Percentiles rank a stretch among this genome's conserved stretches.
phyloP scores from a whole-genome alignment of 306 rosid species.

The Prinsepia uniflora region DNA sequence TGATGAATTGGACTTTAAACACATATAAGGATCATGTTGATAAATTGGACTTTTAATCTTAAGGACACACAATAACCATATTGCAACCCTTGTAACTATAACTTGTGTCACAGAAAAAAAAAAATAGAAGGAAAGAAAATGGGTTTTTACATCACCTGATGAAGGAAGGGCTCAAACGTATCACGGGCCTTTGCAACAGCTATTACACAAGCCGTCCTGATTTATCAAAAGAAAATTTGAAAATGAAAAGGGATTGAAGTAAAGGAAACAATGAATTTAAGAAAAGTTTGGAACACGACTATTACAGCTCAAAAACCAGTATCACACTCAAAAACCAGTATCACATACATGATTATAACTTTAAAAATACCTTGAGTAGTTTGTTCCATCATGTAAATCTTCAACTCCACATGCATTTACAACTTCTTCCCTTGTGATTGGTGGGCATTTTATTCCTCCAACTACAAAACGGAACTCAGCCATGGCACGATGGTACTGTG shows the following conservation, averaged over 20 bases:
- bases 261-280: background rate
- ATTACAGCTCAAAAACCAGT: background rate
- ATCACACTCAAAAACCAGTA: too few relatives aligned
- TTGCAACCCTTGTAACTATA: background rate
- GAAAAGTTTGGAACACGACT: background rate
- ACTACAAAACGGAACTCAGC: constrained; percentile 97
- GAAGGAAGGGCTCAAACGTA: constrained; percentile 92
- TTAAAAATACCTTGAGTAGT: constrained; percentile 79
- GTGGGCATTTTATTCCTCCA: constrained; percentile 97
- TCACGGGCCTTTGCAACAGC: constrained; percentile 97
- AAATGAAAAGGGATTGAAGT: background rate
- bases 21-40: background rate
- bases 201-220: constrained; percentile 96
- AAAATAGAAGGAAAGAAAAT: constrained; percentile 6
- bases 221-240: constrained; percentile 17
- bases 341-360: too few relatives aligned
- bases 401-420: constrained; percentile 99
- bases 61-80: background rate
- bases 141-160: constrained; percentile 58
- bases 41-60: background rate
- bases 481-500: constrained; percentile 99
- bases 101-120: background rate
- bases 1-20: background rate
- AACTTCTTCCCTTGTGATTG: constrained; percentile 91
- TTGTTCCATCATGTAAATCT: constrained; percentile 97